A percentile compares a stretch with the other conserved stretches of the same genome.
Conservation (phyloP, 768 basidiomycete species). For the Podaxis sp. region DNA sequence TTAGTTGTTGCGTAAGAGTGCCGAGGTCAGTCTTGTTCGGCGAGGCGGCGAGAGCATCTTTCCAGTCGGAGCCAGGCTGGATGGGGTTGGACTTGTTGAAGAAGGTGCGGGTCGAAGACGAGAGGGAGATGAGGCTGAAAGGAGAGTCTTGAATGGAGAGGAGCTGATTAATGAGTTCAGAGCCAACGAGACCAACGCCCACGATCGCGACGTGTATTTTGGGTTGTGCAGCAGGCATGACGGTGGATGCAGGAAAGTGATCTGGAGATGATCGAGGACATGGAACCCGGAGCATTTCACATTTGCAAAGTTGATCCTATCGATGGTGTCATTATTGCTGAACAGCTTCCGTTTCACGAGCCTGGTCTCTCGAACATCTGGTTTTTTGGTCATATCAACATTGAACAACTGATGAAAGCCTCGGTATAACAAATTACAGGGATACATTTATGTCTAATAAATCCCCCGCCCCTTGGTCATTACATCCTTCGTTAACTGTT, state of each 20-base stretch:
- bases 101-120: constrained; percentile 60
- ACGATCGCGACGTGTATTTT: constrained; percentile 67
- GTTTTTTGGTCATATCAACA: not conserved
- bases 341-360: not conserved
- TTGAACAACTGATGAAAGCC: not conserved
- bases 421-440: not conserved
- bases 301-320: constrained; percentile 2
- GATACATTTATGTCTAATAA: too few relatives aligned
- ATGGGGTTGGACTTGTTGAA: constrained; percentile 46
- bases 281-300: not conserved
- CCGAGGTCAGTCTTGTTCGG: constrained; percentile 45
- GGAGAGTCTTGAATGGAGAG: constrained; percentile 51
- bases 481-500: too few relatives aligned
- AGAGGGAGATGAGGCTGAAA: constrained; percentile 64
- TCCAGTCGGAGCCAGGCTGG: constrained; percentile 32
- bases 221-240: constrained; percentile 20
- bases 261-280: constrained; percentile 6
- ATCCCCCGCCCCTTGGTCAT: too few relatives aligned
- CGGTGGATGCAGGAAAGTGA: not conserved
- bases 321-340: constrained; percentile 1
- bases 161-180: constrained; percentile 81
- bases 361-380: not conserved
- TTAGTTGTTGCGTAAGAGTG: constrained; percentile 41
- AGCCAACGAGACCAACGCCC: constrained; percentile 91
- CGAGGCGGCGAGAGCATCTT: constrained; percentile 31